Evolutionary conservation across 2,329 filamentous ascomycete genomes (phyloP).

Genomic region (Fusarium bactridioides): DNA sequence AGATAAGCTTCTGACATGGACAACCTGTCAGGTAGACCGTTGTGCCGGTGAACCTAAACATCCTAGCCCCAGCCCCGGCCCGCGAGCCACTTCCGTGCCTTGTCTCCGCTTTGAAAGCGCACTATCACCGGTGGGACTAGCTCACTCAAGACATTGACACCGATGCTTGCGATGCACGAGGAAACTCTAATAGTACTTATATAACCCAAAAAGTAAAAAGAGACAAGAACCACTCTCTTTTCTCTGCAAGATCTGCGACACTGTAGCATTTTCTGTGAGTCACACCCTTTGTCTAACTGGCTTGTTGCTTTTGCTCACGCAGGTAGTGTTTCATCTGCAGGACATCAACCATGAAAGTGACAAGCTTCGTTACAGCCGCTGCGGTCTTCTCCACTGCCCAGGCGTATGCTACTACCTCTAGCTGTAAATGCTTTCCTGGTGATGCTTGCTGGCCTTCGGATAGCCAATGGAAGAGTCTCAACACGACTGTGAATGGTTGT

Average conservation of each 20-base stretch:
- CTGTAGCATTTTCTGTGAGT: neutral
- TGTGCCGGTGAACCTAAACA: neutral
- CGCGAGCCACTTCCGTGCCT: neutral
- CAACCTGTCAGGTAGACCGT: neutral
- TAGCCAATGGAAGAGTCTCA: slow-evolving; percentile 57
- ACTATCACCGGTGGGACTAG: neutral
- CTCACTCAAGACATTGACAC: neutral
- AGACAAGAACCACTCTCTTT: neutral
- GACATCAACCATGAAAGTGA: slow-evolving; percentile 5
- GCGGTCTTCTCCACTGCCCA: neutral
- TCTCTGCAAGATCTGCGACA: neutral
- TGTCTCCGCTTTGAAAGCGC: neutral
- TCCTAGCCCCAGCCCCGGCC: neutral
- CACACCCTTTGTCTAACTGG: neutral
- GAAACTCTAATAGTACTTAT: neutral
- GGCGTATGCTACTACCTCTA: neutral
- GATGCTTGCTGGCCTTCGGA: slow-evolving; percentile 61
- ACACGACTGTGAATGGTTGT: slow-evolving; percentile 57
- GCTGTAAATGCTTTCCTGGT: slow-evolving; percentile 54
- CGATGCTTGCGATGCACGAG: neutral
- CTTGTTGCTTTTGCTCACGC: neutral
- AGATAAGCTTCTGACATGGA: neutral
- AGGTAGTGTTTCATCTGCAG: neutral
- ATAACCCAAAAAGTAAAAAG: neutral
- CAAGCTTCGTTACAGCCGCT: neutral